Evolutionary conservation across 495 filamentous ascomycete species (phyloP), one percentile per base, ranked within the genome.

Genomic region (Trichoderma asperelloides): DNA sequence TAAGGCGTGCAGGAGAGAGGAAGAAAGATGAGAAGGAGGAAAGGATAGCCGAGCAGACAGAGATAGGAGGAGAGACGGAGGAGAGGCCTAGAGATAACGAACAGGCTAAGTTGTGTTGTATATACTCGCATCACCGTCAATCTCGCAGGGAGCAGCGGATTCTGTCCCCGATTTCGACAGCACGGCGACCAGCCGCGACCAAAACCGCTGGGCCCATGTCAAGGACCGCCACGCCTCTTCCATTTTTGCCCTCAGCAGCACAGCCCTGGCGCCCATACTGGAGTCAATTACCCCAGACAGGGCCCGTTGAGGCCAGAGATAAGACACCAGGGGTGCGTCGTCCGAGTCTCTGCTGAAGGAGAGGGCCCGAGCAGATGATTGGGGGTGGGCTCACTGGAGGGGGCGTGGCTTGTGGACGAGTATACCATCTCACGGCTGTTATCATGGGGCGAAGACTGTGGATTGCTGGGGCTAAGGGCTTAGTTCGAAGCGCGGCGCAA

Each of bases 1-100:
- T 33, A 67, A 60, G 64, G 33, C 55, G 27, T 60, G 55, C 55
- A 60, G 55, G 55, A 60, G 41, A 21, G 30, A 67, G 51, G 51
- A 62, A 23, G 60, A 30, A 28, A 45, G 18, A 27, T 16, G 65
- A 57, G 64, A 33, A 18, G 40, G 40, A 45, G 37, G 28, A 49
- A 45, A 45, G 40, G 28, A 65, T 43, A n/a, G 25, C 27, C 21
- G 23, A 55, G 64, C 41, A 65, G 49, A 27, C n/a, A n/a, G 4
- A 60, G 55, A 60, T 60, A 60, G 55, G 55, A 60, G n/a, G 55
- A 60, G 2, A 30, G 55, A 60, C 55, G 55, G 55, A 60, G 25
- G 27, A 60, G 23, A 60, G 55, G 55, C 55, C 15, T 13, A 13
- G 55, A 60, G 55, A 60, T 60, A 60, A 60, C 55, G 25, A 21